Percentiles rank a stretch among this genome's conserved stretches.
Evolutionary conservation across 805 yeast species (phyloP).

Genomic region (Metschnikowia baotianmanensis): DNA sequence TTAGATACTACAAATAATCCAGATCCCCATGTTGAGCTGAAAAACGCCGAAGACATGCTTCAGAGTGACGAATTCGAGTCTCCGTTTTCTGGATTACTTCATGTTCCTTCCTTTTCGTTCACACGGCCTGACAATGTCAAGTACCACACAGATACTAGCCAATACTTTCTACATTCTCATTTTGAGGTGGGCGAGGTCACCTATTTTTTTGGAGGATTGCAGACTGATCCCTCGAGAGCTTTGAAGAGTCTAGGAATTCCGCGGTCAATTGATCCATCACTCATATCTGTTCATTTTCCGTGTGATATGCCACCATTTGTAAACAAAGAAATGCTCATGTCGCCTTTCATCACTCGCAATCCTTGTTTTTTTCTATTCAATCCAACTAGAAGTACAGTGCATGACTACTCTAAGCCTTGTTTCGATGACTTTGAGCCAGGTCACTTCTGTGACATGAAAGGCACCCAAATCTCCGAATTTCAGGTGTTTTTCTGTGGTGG

Average conservation of each 20-base stretch:
- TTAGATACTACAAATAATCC: conserved; percentile 5
- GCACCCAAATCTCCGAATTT: conserved; percentile 50
- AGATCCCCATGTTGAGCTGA: background rate
- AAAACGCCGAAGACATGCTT: background rate
- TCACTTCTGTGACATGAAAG: conserved; percentile 47
- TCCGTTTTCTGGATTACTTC: conserved; percentile 18
- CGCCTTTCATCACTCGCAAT: conserved; percentile 44
- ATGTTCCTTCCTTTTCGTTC: conserved; percentile 15
- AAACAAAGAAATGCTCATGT: conserved; percentile 34
- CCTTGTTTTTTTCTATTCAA: conserved; percentile 26
- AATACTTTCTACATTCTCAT: conserved; percentile 29
- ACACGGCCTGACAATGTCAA: conserved; percentile 7
- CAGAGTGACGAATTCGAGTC: conserved; percentile 16
- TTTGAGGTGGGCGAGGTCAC: conserved; percentile 30
- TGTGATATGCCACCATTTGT: conserved; percentile 40
- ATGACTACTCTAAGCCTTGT: conserved; percentile 24
- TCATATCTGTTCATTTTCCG: conserved; percentile 37
- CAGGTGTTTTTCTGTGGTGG: conserved; percentile 73
- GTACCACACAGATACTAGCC: conserved; percentile 3
- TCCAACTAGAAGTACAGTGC: conserved; percentile 33
- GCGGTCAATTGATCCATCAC: conserved; percentile 24
- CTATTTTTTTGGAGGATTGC: conserved; percentile 40
- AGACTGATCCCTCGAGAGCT: conserved; percentile 15
- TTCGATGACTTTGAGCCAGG: conserved; percentile 46
- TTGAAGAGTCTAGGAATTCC: conserved; percentile 35